Evolutionary conservation across 73 alveolate species (phyloP).

Genomic region (Tetrahymena malaccensis): DNA sequence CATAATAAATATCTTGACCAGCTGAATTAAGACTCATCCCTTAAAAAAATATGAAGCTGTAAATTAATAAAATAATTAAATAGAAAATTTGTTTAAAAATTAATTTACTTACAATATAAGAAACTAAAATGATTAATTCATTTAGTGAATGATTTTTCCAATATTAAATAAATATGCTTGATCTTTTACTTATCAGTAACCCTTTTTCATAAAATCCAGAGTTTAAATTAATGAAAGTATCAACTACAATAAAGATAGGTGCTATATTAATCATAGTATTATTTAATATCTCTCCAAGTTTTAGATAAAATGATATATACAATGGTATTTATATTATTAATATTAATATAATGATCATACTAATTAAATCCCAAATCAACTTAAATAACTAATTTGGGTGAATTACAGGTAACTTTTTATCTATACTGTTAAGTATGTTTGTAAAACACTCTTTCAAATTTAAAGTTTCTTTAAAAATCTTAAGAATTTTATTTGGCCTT

Average conservation of each 20-base stretch:
- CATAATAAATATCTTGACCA: background rate
- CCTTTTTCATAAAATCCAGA: background rate
- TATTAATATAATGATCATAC: background rate
- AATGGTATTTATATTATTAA: background rate
- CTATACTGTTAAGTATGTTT: background rate
- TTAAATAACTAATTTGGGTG: background rate
- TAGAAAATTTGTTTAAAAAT: background rate
- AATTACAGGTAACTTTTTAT: background rate
- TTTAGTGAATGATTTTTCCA: background rate
- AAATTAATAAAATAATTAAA: background rate
- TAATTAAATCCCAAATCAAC: background rate
- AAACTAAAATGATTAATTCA: background rate
- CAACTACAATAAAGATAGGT: background rate
- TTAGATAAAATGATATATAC: background rate
- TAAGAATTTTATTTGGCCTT: background rate
- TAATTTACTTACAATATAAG: background rate
- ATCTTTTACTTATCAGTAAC: background rate
- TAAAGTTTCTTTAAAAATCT: background rate
- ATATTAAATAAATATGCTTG: background rate
- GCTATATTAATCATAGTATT: background rate
- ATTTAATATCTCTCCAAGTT: background rate
- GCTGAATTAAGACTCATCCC: background rate
- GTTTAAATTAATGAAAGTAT: background rate
- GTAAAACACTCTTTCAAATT: background rate
- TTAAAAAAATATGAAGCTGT: background rate